phyloP scores from a whole-genome alignment of 2,329 filamentous ascomycete species.

The Intubia oerlemansii region DNA sequence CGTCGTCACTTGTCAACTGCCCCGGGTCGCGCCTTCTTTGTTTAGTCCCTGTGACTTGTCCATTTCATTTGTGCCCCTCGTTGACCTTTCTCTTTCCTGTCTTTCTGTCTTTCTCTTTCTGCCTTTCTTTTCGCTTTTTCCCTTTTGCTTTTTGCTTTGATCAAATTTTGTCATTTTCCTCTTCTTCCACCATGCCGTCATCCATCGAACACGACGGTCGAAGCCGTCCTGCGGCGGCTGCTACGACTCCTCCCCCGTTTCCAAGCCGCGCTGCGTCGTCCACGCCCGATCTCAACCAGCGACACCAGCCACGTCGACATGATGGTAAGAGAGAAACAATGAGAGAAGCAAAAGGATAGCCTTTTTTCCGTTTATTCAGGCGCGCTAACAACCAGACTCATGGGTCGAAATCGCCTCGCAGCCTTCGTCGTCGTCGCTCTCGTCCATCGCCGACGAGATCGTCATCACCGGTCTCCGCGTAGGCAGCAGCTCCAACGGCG shows the following conservation, averaged over 20 bases:
- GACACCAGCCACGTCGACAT: too few species aligned
- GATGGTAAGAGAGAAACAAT: too few species aligned
- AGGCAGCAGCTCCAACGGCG: slow-evolving; percentile 28
- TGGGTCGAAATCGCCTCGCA: slow-evolving; percentile 92
- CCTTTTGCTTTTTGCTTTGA: neutral
- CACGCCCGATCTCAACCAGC: neutral
- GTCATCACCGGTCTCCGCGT: slow-evolving; percentile 74
- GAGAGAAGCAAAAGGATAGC: too few species aligned
- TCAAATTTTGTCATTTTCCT: too few species aligned
- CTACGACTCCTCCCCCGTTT: too few species aligned
- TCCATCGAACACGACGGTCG: too few species aligned
- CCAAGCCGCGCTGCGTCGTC: neutral
- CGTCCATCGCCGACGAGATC: slow-evolving; percentile 69
- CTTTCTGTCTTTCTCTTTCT: neutral
- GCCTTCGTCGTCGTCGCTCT: slow-evolving; percentile 81
- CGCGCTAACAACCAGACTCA: slow-evolving; percentile 40
- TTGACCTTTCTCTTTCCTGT: neutral
- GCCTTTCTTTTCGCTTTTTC: neutral
- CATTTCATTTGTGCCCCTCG: neutral
- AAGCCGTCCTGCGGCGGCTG: too few species aligned
- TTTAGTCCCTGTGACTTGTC: neutral
- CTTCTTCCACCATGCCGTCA: too few species aligned
- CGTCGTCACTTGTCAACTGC: too few species aligned
- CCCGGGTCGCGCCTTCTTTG: too few species aligned
- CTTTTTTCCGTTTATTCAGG: neutral